A percentile compares a stretch with the other conserved stretches of the same genome.
Evolutionary conservation across 108 stramenopile genomes (phyloP).

Genomic region (Fistulifera solaris): DNA sequence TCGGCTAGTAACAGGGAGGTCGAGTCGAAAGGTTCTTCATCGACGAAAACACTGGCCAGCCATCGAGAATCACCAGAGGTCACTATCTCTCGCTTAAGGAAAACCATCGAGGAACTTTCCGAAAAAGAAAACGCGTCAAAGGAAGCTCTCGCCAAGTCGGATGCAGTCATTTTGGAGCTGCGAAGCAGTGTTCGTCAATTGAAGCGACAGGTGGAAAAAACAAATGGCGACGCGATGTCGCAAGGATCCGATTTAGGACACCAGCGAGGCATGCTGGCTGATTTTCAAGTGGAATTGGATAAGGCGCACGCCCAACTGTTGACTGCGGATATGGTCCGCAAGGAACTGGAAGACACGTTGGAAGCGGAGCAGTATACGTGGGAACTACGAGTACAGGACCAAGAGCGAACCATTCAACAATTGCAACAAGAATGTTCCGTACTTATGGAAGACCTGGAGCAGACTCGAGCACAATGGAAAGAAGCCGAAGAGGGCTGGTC

Average conservation of each 20-base stretch:
- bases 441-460: conserved; percentile 27
- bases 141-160: conserved; percentile 35
- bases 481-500: conserved; percentile 42
- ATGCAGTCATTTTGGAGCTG: conserved; percentile 44
- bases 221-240: conserved; percentile 6
- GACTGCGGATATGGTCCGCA: conserved; percentile 55
- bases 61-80: conserved; percentile 19
- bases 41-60: neutral
- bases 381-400: conserved; percentile 53
- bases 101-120: conserved; percentile 24
- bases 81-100: conserved; percentile 23
- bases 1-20: too few relatives aligned
- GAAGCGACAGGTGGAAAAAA: conserved; percentile 31
- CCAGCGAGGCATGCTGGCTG: neutral
- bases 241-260: conserved; percentile 1
- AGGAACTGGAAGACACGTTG: conserved; percentile 53
- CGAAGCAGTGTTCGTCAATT: conserved; percentile 21
- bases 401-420: conserved; percentile 31
- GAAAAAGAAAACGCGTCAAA: conserved; percentile 18
- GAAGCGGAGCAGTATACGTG: conserved; percentile 64
- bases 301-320: conserved; percentile 55
- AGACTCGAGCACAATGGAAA: conserved; percentile 33
- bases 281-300: conserved; percentile 45
- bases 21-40: neutral
- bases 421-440: conserved; percentile 24